Evolutionary conservation across 805 yeast genomes (phyloP), one percentile per base, ranked within the genome.

Genomic region (Candida sakaeoensis): DNA sequence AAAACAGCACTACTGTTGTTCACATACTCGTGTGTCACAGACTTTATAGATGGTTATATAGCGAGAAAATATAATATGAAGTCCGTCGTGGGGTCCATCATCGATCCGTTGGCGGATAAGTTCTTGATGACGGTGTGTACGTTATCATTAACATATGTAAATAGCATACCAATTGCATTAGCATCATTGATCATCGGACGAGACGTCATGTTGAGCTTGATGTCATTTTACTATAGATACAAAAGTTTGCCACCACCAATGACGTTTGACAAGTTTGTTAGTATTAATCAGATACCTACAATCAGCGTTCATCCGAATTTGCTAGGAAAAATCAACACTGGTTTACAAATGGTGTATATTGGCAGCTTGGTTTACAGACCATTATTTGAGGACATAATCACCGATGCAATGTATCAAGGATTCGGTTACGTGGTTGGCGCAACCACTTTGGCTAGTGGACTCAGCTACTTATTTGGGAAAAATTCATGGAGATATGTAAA

Each of bases 81-180:
- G 52, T 80, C 96, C 1, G 82, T 85, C 1, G 75, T 89, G 5
- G 99, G 99, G 0, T 82, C 96, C 0, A 81, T 93, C 12, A 68
- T 95, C 24, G 99, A 93, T 54, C 99, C 99, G 0, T 72, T 88
- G 65, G 99, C 99, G 0, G 99, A 93, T 57, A 93, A 93, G 57
- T 68, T 85, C 12, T 69, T 93, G 34, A 89, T 93, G 96, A 74
- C 91, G 15, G 78, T 85, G 0, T 79, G 95, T 37, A 90, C 98
- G 0, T 70, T 81, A 0, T 79, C 95, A 38, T 63, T 93, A 42
- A 80, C 91, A 0, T 74, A 80, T 49, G 65, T 81, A 9, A 72
- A 80, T 36, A 69, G 75, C 14, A 82, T 93, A 52, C 98, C 99
- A 1, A 38, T 48, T 0, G 53, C 75, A 55, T 68, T 77, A 16